Conservation (phyloP, 2,329 filamentous ascomycete species). For the Grosmannia clavigera region DNA sequence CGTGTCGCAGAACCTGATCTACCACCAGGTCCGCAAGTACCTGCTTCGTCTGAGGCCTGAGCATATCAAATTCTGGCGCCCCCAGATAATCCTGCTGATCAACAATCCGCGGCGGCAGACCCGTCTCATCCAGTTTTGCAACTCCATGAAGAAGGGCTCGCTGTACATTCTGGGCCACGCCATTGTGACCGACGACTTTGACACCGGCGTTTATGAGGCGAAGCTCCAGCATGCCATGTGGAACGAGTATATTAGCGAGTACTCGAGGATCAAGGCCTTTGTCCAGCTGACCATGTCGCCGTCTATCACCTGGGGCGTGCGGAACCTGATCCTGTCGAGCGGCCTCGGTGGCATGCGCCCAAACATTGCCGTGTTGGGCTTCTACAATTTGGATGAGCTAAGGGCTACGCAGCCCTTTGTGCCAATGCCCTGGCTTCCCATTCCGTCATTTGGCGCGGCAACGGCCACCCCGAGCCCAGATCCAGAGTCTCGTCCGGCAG, state of each 20-base stretch:
- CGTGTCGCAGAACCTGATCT: constrained; percentile 80
- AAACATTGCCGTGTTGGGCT: constrained; percentile 72
- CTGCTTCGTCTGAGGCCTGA: constrained; percentile 71
- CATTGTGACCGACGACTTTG: constrained; percentile 75
- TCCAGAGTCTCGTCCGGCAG: background rate
- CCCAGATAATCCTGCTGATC: constrained; percentile 73
- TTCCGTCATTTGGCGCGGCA: constrained; percentile 15
- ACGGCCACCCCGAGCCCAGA: background rate
- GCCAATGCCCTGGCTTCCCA: constrained; percentile 19
- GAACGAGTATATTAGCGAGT: constrained; percentile 75
- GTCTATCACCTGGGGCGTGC: constrained; percentile 69
- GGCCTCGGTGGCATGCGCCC: constrained; percentile 80
- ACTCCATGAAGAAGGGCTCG: constrained; percentile 77
- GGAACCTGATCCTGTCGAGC: constrained; percentile 70
- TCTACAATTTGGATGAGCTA: constrained; percentile 70
- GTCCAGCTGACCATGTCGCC: constrained; percentile 78
- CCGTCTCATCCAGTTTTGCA: constrained; percentile 80
- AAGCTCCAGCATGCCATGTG: constrained; percentile 69
- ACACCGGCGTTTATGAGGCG: constrained; percentile 65
- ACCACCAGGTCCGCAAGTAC: constrained; percentile 77
- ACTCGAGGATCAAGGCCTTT: constrained; percentile 77
- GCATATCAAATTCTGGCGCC: constrained; percentile 89
- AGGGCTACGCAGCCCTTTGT: constrained; percentile 44
- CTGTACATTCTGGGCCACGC: constrained; percentile 80
- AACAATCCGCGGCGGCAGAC: constrained; percentile 74